Evolutionary conservation across 1,139 yeast species (phyloP).

Genomic region (Magnusiomyces suaveolens): DNA sequence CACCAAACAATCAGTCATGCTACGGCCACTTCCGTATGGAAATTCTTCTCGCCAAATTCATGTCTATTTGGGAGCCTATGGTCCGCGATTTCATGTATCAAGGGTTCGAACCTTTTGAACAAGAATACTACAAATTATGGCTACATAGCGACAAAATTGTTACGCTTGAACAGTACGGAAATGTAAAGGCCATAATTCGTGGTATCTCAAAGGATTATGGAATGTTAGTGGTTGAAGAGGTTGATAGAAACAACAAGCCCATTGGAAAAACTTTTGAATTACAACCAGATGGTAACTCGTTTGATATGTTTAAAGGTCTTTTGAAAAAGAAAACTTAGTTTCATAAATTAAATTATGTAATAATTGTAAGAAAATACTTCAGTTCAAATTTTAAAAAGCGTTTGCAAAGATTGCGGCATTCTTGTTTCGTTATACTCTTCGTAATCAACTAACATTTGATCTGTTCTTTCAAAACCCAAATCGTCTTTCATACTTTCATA

Average conservation of each 20-base stretch:
- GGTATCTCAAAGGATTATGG: slow-evolving; percentile 88
- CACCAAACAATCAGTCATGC: slow-evolving; percentile 34
- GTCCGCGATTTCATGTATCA: slow-evolving; percentile 47
- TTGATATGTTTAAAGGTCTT: slow-evolving; percentile 87
- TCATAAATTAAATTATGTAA: too few relatives aligned
- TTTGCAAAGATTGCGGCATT: too few relatives aligned
- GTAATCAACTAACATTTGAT: too few relatives aligned
- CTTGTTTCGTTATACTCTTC: too few relatives aligned
- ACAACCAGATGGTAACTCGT: slow-evolving; percentile 96
- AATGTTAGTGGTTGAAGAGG: slow-evolving; percentile 63
- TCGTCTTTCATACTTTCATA: too few relatives aligned
- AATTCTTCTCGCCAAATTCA: slow-evolving; percentile 55
- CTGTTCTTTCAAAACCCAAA: too few relatives aligned
- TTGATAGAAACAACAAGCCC: slow-evolving; percentile 31
- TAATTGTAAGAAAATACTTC: too few relatives aligned
- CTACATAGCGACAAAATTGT: slow-evolving; percentile 67
- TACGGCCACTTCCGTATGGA: slow-evolving; percentile 41
- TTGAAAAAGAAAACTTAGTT: slow-evolving; percentile 38
- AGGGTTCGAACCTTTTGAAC: slow-evolving; percentile 64
- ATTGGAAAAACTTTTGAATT: slow-evolving; percentile 52
- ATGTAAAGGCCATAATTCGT: slow-evolving; percentile 50
- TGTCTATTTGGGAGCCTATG: slow-evolving; percentile 56
- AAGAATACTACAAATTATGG: slow-evolving; percentile 76
- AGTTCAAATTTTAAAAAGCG: too few relatives aligned
- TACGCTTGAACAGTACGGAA: slow-evolving; percentile 37